A percentile compares a stretch with the other conserved stretches of the same genome.
phyloP scores from a whole-genome alignment of 306 rosid species.

The Casuarina cunninghamiana region DNA sequence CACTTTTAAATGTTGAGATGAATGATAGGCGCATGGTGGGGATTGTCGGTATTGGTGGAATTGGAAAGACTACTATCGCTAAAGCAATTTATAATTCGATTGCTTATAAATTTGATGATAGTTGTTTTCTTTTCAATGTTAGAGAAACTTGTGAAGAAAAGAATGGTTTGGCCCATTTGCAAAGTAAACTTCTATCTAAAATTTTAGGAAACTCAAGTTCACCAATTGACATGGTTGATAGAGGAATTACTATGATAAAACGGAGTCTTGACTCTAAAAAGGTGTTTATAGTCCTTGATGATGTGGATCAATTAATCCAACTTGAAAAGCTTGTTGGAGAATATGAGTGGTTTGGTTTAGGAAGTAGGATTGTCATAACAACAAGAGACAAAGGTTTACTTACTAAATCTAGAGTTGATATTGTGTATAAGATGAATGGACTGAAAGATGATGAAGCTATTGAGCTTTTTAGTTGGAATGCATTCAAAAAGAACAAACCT shows the following conservation, averaged over 20 bases:
- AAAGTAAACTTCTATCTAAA: slow-evolving; percentile 12
- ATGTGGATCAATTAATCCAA: slow-evolving; percentile 21
- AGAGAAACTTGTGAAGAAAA: slow-evolving; percentile 25
- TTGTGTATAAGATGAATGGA: slow-evolving; percentile 4
- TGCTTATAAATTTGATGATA: slow-evolving; percentile 20
- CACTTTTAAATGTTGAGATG: slow-evolving; percentile 2
- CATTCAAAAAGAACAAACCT: slow-evolving; percentile 24
- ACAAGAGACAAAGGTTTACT: slow-evolving; percentile 32
- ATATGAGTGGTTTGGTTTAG: slow-evolving; percentile 33
- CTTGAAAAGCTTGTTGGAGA: slow-evolving; percentile 27
- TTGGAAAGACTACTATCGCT: slow-evolving; percentile 43
- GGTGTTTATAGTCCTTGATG: slow-evolving; percentile 35
- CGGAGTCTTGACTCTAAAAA: slow-evolving; percentile 20
- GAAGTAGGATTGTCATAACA: slow-evolving; percentile 34
- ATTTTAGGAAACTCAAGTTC: not conserved
- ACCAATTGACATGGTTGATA: not conserved
- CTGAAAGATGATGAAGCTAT: slow-evolving; percentile 12
- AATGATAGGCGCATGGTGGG: slow-evolving; percentile 30
- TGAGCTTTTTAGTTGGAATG: slow-evolving; percentile 28
- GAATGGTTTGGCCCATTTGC: slow-evolving; percentile 18
- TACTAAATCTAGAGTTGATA: not conserved
- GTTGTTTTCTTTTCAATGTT: slow-evolving; percentile 26
- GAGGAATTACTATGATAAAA: slow-evolving; percentile 17
- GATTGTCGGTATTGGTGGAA: slow-evolving; percentile 36
- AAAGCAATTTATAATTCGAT: slow-evolving; percentile 21